Percentiles rank a stretch among this genome's conserved stretches.
phyloP scores from a whole-genome alignment of 208 protist species.

The Strigomonas culicis region DNA sequence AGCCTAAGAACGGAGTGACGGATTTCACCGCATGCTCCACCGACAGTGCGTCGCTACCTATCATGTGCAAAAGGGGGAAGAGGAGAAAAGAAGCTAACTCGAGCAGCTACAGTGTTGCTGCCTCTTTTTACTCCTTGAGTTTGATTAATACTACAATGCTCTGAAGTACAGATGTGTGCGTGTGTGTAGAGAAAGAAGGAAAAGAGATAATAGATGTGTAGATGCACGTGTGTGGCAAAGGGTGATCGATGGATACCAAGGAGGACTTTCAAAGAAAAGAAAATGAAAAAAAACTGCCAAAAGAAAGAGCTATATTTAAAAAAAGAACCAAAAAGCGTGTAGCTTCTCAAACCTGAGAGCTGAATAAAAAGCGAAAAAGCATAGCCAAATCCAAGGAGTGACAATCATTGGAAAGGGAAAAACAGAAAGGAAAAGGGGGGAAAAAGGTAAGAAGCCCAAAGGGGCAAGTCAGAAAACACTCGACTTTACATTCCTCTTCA shows the following conservation, averaged over 20 bases:
- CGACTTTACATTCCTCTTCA: conserved; percentile 4
- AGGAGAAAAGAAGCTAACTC: conserved; percentile 1
- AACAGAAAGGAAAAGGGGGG: not conserved
- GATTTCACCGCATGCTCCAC: conserved; percentile 18
- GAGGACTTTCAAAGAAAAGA: too few relatives aligned
- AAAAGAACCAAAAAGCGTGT: not conserved
- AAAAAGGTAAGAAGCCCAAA: not conserved
- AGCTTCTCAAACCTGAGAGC: conserved; percentile 6
- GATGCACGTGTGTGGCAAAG: not conserved
- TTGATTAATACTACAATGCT: too few relatives aligned
- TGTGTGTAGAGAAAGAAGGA: conserved; percentile 8
- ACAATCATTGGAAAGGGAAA: not conserved
- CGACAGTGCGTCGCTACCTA: conserved; percentile 12
- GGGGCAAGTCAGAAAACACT: not conserved
- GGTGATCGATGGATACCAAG: not conserved
- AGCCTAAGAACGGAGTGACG: conserved; percentile 22
- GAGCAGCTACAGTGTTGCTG: too few relatives aligned
- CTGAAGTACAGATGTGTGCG: too few relatives aligned
- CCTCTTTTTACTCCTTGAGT: too few relatives aligned
- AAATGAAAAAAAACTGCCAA: not conserved
- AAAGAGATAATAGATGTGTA: conserved; percentile 1
- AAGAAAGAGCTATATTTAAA: not conserved
- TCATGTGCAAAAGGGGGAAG: too few relatives aligned
- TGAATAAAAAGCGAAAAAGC: too few relatives aligned
- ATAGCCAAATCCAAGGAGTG: too few relatives aligned